A percentile compares a stretch with the other conserved stretches of the same genome.
phyloP scores from a whole-genome alignment of 805 yeast genomes.

The Candida qinlingensis region DNA sequence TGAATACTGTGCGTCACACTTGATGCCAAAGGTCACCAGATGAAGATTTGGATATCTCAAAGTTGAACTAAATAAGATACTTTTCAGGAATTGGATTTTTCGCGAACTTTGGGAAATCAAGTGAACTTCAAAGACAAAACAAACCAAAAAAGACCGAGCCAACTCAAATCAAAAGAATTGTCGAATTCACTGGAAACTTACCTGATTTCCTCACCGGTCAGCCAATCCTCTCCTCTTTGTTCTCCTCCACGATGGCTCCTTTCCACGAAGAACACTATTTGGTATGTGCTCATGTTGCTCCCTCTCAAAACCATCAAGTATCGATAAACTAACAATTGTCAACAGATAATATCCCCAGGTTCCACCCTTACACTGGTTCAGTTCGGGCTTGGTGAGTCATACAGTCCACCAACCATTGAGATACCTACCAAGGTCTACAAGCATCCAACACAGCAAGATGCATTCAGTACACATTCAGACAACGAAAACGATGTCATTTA shows the following conservation, averaged over 20 bases:
- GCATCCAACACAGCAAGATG: conserved; percentile 30
- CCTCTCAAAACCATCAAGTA: background rate
- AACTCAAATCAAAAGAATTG: too few species aligned
- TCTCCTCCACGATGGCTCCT: conserved; percentile 22
- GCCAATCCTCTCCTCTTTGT: too few species aligned
- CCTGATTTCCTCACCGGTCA: too few species aligned
- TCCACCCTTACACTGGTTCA: conserved; percentile 69
- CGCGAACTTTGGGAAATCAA: background rate
- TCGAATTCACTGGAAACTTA: too few species aligned
- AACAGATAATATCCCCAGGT: conserved; percentile 68
- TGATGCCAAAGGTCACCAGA: too few species aligned
- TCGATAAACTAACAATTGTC: conserved; percentile 5
- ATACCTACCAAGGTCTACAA: conserved; percentile 75
- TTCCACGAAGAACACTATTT: conserved; percentile 24
- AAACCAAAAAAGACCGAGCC: too few species aligned
- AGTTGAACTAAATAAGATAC: too few species aligned
- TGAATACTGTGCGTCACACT: too few species aligned
- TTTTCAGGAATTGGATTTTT: background rate
- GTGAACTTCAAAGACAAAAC: too few species aligned
- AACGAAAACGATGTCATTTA: conserved; percentile 40
- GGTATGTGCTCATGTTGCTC: conserved; percentile 12
- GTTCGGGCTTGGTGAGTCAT: conserved; percentile 69
- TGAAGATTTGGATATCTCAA: too few species aligned
- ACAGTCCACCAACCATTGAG: conserved; percentile 68
- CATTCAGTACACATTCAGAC: conserved; percentile 26